Evolutionary conservation across 2,329 filamentous ascomycete species (phyloP).

Genomic region (Calycina herbarum): DNA sequence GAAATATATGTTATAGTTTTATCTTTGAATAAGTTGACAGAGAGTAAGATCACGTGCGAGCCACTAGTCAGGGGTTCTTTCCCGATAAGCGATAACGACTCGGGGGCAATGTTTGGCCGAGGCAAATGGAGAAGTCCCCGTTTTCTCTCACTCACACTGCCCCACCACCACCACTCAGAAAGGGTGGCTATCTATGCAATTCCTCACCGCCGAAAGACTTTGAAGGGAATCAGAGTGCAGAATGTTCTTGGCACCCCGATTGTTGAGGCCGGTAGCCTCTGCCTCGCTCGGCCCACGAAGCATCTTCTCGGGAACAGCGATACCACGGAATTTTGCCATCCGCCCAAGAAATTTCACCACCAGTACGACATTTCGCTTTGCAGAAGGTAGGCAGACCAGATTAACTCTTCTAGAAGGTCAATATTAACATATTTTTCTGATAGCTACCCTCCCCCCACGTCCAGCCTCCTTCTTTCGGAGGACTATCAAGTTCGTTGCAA

Average conservation of each 20-base stretch:
- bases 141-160: neutral
- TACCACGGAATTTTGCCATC: slow-evolving; percentile 10
- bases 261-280: slow-evolving; percentile 15
- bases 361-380: slow-evolving; percentile 6
- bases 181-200: neutral
- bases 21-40: too few relatives aligned
- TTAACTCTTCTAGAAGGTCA: neutral
- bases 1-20: too few relatives aligned
- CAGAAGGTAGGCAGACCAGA: slow-evolving; percentile 11
- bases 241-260: slow-evolving; percentile 17
- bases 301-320: slow-evolving; percentile 12
- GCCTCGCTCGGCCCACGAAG: slow-evolving; percentile 2
- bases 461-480: slow-evolving; percentile 45
- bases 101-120: neutral
- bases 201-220: neutral
- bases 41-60: neutral
- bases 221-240: neutral
- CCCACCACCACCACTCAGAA: slow-evolving; percentile 6
- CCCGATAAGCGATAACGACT: slow-evolving; percentile 4
- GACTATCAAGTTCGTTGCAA: slow-evolving; percentile 46
- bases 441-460: slow-evolving; percentile 21
- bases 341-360: slow-evolving; percentile 19
- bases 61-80: neutral
- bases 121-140: neutral
- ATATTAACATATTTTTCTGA: neutral